Conservation (phyloP, 306 rosid species). For the Vicia villosa region DNA sequence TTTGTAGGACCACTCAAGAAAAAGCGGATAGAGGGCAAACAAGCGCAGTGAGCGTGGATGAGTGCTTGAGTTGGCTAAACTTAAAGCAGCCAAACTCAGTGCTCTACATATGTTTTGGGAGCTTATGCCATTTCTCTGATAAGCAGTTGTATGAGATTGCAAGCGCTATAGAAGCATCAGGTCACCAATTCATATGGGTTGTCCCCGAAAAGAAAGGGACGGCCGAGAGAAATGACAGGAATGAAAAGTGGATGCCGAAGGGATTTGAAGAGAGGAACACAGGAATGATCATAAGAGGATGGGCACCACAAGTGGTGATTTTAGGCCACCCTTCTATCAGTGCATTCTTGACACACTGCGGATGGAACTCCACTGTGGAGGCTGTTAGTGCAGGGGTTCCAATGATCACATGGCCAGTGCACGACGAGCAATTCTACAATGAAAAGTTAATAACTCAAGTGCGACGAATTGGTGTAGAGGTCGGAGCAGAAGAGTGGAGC, state of each 20-base stretch:
- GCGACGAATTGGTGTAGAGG: slow-evolving; percentile 42
- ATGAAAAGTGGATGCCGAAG: slow-evolving; percentile 31
- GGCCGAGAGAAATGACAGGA: neutral
- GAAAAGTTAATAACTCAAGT: slow-evolving; percentile 39
- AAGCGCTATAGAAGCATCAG: slow-evolving; percentile 7
- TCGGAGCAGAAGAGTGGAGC: slow-evolving; percentile 45
- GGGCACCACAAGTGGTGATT: slow-evolving; percentile 36
- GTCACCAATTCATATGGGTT: slow-evolving; percentile 35
- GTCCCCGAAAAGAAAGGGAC: slow-evolving; percentile 29
- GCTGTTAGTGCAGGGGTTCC: slow-evolving; percentile 32
- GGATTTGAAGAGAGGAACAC: slow-evolving; percentile 28
- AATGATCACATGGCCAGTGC: slow-evolving; percentile 40
- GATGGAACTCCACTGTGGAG: slow-evolving; percentile 37
- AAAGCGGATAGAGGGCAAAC: slow-evolving; percentile 26
- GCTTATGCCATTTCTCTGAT: slow-evolving; percentile 18
- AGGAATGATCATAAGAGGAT: slow-evolving; percentile 35
- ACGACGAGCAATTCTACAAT: slow-evolving; percentile 36
- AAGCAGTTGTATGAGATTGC: slow-evolving; percentile 37
- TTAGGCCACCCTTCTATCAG: slow-evolving; percentile 12
- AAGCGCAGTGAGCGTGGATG: slow-evolving; percentile 6
- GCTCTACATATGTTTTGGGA: slow-evolving; percentile 37
- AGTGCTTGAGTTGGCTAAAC: slow-evolving; percentile 34
- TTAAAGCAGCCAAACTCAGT: slow-evolving; percentile 29
- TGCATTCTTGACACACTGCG: slow-evolving; percentile 33
- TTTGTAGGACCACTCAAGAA: slow-evolving; percentile 1